phyloP scores from a whole-genome alignment of 768 basidiomycete genomes.

The Rhizopogon roseolus region DNA sequence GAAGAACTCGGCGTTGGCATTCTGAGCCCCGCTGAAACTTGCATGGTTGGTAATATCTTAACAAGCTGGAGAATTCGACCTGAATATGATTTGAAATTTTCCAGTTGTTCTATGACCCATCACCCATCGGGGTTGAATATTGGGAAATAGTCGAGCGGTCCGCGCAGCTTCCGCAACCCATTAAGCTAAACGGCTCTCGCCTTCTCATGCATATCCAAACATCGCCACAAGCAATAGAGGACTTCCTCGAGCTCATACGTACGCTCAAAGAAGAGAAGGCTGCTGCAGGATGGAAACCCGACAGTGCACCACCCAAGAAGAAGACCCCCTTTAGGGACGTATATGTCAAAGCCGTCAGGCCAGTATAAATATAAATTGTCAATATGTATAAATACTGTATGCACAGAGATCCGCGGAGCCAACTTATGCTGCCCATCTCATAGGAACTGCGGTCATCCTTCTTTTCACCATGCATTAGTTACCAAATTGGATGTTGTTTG shows the following conservation, averaged over 20 bases:
- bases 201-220: constrained; percentile 85
- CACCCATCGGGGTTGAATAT: constrained; percentile 58
- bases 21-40: constrained; percentile 72
- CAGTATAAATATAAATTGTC: constrained; percentile 8
- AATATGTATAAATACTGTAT: not conserved
- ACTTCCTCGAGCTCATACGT: constrained; percentile 59
- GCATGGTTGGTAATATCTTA: constrained; percentile 55
- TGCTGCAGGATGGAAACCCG: constrained; percentile 38
- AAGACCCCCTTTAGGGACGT: constrained; percentile 11
- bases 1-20: constrained; percentile 68
- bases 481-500: too few species aligned
- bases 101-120: constrained; percentile 75
- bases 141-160: constrained; percentile 62
- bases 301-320: constrained; percentile 2
- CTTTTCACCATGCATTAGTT: too few species aligned
- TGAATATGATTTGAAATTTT: not conserved
- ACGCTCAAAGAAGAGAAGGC: constrained; percentile 64
- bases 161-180: constrained; percentile 54
- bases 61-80: not conserved
- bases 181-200: constrained; percentile 64
- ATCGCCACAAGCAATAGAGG: constrained; percentile 64
- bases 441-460: too few species aligned
- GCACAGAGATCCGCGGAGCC: not conserved
- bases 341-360: constrained; percentile 18
- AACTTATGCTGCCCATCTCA: too few species aligned